Conservation (phyloP, 345 rosid genomes). For the Geranium rotundifolium region DNA sequence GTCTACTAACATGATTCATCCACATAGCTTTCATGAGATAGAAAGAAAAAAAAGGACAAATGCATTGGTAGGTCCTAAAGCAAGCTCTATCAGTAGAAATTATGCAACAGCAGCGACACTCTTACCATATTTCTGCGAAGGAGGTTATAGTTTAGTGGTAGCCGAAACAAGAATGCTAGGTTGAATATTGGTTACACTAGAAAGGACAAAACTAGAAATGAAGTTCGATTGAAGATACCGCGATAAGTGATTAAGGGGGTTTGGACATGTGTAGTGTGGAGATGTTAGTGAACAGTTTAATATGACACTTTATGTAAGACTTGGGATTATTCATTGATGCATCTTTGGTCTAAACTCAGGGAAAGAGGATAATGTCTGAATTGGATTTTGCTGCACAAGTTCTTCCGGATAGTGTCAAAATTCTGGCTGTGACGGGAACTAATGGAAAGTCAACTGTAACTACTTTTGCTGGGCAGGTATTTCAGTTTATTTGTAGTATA, state of each 20-base stretch:
- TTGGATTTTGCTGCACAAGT: constrained; percentile 23
- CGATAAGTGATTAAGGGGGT: too few species aligned
- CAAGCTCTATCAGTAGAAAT: background rate
- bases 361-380: constrained; percentile 20
- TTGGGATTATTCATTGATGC: too few species aligned
- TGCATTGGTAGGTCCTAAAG: background rate
- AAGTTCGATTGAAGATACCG: too few species aligned
- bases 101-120: background rate
- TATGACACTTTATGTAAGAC: too few species aligned
- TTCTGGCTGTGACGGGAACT: constrained; percentile 27
- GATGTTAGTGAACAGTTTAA: too few species aligned
- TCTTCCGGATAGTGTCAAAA: constrained; percentile 16
- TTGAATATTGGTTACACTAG: too few species aligned
- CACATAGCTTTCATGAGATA: background rate
- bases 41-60: background rate
- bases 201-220: too few species aligned
- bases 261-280: too few species aligned
- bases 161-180: too few species aligned
- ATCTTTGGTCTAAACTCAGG: background rate
- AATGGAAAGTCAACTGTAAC: constrained; percentile 33
- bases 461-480: constrained; percentile 28
- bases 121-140: background rate
- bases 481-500: background rate
- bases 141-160: background rate
- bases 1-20: constrained; percentile 2